Conservation (phyloP, 768 basidiomycete species). For the Tulasnella calospora region DNA sequence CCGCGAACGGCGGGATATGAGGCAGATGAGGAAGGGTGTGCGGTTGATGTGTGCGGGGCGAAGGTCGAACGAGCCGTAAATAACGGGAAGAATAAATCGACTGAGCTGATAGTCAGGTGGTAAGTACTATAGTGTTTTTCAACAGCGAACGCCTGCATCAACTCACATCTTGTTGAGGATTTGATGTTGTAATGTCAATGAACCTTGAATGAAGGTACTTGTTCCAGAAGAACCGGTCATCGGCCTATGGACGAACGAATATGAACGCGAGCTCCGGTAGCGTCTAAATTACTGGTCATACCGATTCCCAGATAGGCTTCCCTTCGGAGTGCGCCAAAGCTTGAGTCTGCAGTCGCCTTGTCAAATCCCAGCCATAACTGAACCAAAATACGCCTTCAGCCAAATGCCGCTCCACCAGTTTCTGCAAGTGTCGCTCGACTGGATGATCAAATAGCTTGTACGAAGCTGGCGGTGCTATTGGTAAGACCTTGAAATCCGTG, state of each 20-base stretch:
- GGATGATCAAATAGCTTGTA: conserved; percentile 64
- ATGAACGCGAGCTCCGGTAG: conserved; percentile 1
- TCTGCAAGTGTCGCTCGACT: conserved; percentile 81
- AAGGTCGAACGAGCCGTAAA: conserved; percentile 92
- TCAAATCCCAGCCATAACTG: conserved; percentile 87
- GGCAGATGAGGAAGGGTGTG: conserved; percentile 70
- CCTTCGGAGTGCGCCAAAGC: conserved; percentile 40
- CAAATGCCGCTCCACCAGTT: conserved; percentile 81
- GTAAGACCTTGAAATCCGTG: conserved; percentile 86
- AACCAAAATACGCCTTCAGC: conserved; percentile 77
- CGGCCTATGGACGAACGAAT: conserved; percentile 49
- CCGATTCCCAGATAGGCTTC: conserved; percentile 72
- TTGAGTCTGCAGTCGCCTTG: conserved; percentile 80
- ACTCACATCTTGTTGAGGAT: conserved; percentile 63
- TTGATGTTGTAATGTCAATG: conserved; percentile 50
- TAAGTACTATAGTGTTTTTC: background rate
- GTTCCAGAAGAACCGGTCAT: conserved; percentile 99
- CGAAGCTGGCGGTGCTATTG: conserved; percentile 58
- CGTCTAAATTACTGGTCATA: conserved; percentile 37
- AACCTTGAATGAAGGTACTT: conserved; percentile 63
- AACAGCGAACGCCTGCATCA: background rate
- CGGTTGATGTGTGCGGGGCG: conserved; percentile 70
- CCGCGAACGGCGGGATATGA: conserved; percentile 90
- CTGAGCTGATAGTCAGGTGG: conserved; percentile 54
- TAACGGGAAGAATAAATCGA: conserved; percentile 82